Percentiles rank a stretch among this genome's conserved stretches.
Conservation (phyloP, 1,284 basidiomycete species). For the Schizophyllum commune region DNA sequence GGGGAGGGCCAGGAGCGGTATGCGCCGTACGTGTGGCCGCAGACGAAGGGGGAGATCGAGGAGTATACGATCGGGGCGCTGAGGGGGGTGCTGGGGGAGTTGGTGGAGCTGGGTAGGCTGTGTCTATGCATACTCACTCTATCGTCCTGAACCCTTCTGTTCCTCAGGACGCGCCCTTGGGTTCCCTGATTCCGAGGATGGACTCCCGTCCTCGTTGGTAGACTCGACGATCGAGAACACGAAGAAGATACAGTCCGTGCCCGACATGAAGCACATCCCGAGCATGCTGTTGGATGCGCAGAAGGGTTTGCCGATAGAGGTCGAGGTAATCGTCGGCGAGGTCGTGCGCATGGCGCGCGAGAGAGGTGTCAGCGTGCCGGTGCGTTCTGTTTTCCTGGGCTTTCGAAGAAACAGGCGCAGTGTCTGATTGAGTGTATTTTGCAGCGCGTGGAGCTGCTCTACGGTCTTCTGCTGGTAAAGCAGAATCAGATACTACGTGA, state of each 20-base stretch:
- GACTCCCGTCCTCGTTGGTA: conserved; percentile 35
- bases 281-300: conserved; percentile 59
- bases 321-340: conserved; percentile 58
- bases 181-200: conserved; percentile 34
- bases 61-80: conserved; percentile 41
- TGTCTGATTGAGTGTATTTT: neutral
- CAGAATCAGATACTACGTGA: conserved; percentile 41
- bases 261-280: conserved; percentile 40
- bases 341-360: conserved; percentile 45
- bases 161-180: conserved; percentile 38
- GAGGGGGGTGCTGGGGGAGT: conserved; percentile 37
- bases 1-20: conserved; percentile 24
- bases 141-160: neutral
- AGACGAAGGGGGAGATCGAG: conserved; percentile 35
- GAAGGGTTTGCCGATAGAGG: conserved; percentile 49
- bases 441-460: conserved; percentile 44
- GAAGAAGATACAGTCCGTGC: conserved; percentile 26
- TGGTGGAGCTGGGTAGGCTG: conserved; percentile 34
- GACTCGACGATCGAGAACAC: conserved; percentile 33
- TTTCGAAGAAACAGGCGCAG: neutral
- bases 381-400: conserved; percentile 22
- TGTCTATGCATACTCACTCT: neutral
- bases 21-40: conserved; percentile 30
- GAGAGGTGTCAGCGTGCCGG: conserved; percentile 41
- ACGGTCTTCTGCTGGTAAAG: conserved; percentile 39